phyloP scores from a whole-genome alignment of 2,329 filamentous ascomycete species.

The Colletotrichum australisinense region DNA sequence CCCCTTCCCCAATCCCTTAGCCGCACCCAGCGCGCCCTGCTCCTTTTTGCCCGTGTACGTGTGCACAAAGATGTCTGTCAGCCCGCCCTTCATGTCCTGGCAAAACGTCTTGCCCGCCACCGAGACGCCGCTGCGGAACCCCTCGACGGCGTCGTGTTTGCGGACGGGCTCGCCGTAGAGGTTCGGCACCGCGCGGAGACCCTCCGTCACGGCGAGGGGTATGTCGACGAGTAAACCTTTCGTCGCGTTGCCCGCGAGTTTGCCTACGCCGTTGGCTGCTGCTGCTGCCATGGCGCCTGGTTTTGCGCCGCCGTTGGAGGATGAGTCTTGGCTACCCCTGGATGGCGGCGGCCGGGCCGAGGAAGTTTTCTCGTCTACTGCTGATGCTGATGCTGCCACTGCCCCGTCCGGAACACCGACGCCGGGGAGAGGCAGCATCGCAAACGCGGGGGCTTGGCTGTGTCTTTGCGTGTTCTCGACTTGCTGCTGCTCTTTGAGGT shows the following conservation, averaged over 20 bases:
- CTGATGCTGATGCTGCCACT: no score
- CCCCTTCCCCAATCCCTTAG: slow-evolving; percentile 34
- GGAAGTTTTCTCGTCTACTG: neutral
- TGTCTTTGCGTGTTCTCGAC: slow-evolving; percentile 3
- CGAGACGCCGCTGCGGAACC: slow-evolving; percentile 33
- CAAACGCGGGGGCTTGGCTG: slow-evolving; percentile 14
- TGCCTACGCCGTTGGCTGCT: slow-evolving; percentile 61
- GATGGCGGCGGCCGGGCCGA: neutral
- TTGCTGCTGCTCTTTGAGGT: neutral
- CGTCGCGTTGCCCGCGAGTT: slow-evolving; percentile 66
- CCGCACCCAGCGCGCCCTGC: slow-evolving; percentile 27
- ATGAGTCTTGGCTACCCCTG: neutral
- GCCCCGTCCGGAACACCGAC: slow-evolving; percentile 11
- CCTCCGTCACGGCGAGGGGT: slow-evolving; percentile 36
- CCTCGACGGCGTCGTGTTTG: slow-evolving; percentile 27
- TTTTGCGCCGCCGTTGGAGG: neutral
- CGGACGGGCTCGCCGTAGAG: slow-evolving; percentile 35
- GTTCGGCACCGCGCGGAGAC: slow-evolving; percentile 35
- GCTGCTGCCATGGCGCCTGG: slow-evolving; percentile 37
- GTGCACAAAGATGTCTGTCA: slow-evolving; percentile 34
- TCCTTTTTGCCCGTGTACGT: slow-evolving; percentile 35
- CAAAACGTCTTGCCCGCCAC: slow-evolving; percentile 34
- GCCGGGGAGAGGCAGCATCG: slow-evolving; percentile 28
- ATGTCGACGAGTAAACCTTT: slow-evolving; percentile 65
- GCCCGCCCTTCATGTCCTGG: slow-evolving; percentile 30